Evolutionary conservation across 2,329 filamentous ascomycete genomes (phyloP).

Genomic region (Talaromyces sp.): DNA sequence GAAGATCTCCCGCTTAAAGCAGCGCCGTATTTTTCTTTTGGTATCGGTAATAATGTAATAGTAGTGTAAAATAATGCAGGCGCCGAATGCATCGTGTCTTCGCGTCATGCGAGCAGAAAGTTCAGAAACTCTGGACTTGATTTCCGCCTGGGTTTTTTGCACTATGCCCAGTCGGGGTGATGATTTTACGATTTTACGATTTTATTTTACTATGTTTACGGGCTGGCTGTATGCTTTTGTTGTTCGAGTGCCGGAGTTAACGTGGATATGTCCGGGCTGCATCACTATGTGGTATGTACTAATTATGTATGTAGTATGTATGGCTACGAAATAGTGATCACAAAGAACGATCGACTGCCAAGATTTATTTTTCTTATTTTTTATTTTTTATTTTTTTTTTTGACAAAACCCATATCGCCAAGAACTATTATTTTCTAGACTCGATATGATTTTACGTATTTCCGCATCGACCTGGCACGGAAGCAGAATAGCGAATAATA

Average conservation of each 20-base stretch:
- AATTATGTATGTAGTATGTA: too few relatives aligned
- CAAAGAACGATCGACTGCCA: background rate
- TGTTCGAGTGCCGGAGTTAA: background rate
- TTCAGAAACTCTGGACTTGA: conserved; percentile 4
- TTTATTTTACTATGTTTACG: too few relatives aligned
- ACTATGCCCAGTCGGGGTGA: background rate
- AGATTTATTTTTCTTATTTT: too few relatives aligned
- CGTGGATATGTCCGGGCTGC: background rate
- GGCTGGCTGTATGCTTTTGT: background rate
- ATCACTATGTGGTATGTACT: background rate
- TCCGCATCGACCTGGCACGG: background rate
- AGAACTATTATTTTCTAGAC: background rate
- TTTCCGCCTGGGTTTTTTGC: background rate
- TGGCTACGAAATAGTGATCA: background rate
- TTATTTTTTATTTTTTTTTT: too few relatives aligned
- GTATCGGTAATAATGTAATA: background rate
- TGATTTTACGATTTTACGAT: background rate
- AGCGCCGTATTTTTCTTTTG: background rate
- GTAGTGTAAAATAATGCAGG: background rate
- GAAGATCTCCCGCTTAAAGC: conserved; percentile 10
- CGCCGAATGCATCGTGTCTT: background rate
- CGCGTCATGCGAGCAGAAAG: background rate
- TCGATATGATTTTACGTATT: background rate
- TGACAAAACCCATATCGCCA: too few relatives aligned
- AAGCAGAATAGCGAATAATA: too few relatives aligned